Base-by-base conservation (phyloP, 2,329 filamentous ascomycete species). In the Thielaviopsis euricoi region DNA sequence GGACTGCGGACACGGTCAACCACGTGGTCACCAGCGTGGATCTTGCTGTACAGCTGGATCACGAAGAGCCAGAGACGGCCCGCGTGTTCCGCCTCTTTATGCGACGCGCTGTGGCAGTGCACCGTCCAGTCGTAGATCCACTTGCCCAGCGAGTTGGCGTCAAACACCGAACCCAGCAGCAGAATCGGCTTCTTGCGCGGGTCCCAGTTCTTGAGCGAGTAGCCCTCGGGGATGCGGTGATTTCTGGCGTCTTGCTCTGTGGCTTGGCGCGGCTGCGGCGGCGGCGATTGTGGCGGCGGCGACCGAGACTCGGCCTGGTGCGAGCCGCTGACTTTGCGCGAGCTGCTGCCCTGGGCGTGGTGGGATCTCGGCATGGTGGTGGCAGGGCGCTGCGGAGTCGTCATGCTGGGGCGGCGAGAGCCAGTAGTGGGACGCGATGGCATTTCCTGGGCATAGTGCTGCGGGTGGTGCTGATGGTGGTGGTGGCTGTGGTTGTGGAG, bases 91-190 rank as follows among this genome's bases (percentile, higher is more conserved):
- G 89, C 82, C 67, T 96, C 87, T 55, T 89, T 87, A 12, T 86
- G 89, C 48, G 81, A 80, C 15, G 89, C 81, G 43, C 88, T 88
- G 64, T 94, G 84, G 69, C 86, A 84, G 74, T 88, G 95, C 62
- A 96, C 88, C 19, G 93, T 96, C 93, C 93, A 98, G 77, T 97
- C 93, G 72, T 95, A 98, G 67, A 98, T 94, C 93, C 93, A 98
- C 73, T 96, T 96, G 67, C 93, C 93, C 29, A 98, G 79, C 25
- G 89, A 95, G 78, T 97, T 96, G 67, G 91, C 88, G 68, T 97
- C 93, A 67, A 97, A 97, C 58, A 97, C 93, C 67, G 88, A 95
- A 55, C 93, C 93, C 22, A 97, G 79, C 25, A 98, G 80, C 68
- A 96, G 84, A 68, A 98, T 96, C 55, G 93, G 93, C 64, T 89